Conservation (phyloP, 169 alveolate species). For the Plasmodium berghei region DNA sequence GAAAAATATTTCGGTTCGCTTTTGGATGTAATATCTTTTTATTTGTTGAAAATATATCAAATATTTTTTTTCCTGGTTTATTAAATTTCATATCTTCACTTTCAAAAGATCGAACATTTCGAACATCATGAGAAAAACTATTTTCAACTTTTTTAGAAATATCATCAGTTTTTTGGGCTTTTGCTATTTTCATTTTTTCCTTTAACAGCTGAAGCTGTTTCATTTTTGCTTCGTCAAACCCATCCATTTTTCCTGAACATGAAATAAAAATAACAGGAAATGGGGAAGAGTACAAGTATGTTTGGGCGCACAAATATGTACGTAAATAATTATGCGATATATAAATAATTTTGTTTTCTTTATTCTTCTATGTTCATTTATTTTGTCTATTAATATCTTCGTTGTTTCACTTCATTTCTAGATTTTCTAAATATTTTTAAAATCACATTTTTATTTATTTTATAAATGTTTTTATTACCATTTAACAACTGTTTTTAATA, state of each 20-base stretch:
- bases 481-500: too few species aligned
- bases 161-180: constrained; percentile 69
- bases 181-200: constrained; percentile 72
- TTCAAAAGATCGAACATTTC: constrained; percentile 63
- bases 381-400: too few species aligned
- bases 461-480: too few species aligned
- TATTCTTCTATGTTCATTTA: not conserved
- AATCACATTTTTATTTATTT: too few species aligned
- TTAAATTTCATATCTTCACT: constrained; percentile 46
- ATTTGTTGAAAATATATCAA: constrained; percentile 50
- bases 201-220: constrained; percentile 74
- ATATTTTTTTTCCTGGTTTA: constrained; percentile 51
- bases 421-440: too few species aligned
- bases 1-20: constrained; percentile 29
- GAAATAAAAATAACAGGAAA: not conserved
- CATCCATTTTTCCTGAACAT: constrained; percentile 33
- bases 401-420: too few species aligned
- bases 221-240: constrained; percentile 67
- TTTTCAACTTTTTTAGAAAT: constrained; percentile 35
- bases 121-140: constrained; percentile 14
- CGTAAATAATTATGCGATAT: not conserved
- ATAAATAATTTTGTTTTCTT: not conserved
- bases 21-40: constrained; percentile 29
- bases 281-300: not conserved
- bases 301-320: not conserved